These are phyloP conservation scores for Podospora bellae-mahoneyi DNA, from an alignment of 495 filamentous ascomycete genomes.

Conservation along the genomic window DNA sequence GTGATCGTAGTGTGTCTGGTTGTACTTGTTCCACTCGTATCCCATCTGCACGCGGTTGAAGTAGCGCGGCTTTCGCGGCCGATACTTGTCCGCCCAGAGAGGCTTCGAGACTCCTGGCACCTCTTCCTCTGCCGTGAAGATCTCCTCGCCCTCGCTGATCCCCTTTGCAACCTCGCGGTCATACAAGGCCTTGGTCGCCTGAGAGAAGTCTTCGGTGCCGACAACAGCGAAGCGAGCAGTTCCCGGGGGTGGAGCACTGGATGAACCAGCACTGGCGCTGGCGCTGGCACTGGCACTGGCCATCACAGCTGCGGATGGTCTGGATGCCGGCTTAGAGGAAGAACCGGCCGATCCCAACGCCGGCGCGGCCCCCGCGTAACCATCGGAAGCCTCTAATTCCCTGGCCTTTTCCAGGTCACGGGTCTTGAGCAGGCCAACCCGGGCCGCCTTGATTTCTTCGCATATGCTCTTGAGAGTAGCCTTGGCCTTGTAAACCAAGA, in stretches of 20 bases:
- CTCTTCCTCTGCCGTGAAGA: slow-evolving; percentile 88
- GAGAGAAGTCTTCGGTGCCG: slow-evolving; percentile 81
- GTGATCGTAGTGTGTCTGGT: slow-evolving; percentile 99
- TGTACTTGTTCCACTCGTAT: slow-evolving; percentile 99
- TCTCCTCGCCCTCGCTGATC: slow-evolving; percentile 90
- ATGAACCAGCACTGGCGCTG: slow-evolving; percentile 10
- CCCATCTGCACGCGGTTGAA: slow-evolving; percentile 99
- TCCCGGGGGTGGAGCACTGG: slow-evolving; percentile 49
- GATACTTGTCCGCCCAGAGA: slow-evolving; percentile 85
- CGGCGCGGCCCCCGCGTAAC: slow-evolving; percentile 21
- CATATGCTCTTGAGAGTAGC: slow-evolving; percentile 80
- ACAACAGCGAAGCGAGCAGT: slow-evolving; percentile 70
- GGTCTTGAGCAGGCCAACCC: slow-evolving; percentile 62
- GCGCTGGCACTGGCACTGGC: slow-evolving; percentile 11
- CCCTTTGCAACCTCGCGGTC: slow-evolving; percentile 92
- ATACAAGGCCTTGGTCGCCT: slow-evolving; percentile 86
- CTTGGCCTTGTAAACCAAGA: slow-evolving; percentile 87
- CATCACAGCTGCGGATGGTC: slow-evolving; percentile 29
- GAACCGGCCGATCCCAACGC: slow-evolving; percentile 9
- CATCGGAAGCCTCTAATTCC: slow-evolving; percentile 37
- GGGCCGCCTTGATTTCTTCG: slow-evolving; percentile 69
- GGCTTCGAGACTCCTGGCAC: slow-evolving; percentile 62
- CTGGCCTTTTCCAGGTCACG: slow-evolving; percentile 71
- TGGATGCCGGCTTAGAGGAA: slow-evolving; percentile 26
- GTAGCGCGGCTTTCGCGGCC: slow-evolving; percentile 90